phyloP scores from a whole-genome alignment of 306 rosid species.

The Elaeagnus macrophylla region DNA sequence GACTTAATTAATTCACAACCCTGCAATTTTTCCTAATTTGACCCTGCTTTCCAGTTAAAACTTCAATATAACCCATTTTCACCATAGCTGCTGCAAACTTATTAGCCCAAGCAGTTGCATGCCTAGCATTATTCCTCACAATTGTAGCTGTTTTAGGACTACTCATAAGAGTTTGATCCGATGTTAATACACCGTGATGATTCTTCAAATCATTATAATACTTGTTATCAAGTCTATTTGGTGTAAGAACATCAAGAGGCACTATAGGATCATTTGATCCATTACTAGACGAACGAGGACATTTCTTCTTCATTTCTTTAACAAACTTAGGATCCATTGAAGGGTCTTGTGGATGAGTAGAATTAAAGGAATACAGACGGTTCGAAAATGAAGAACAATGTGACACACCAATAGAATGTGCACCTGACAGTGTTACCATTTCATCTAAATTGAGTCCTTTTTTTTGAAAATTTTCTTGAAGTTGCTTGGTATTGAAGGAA shows the following conservation, averaged over 20 bases:
- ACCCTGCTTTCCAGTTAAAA: constrained; percentile 25
- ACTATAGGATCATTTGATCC: background rate
- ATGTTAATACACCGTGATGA: constrained; percentile 13
- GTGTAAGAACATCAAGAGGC: constrained; percentile 20
- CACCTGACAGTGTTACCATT: constrained; percentile 39
- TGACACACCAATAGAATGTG: constrained; percentile 36
- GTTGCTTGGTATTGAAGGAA: constrained; percentile 17
- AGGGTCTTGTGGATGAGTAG: constrained; percentile 31
- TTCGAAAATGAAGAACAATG: constrained; percentile 29
- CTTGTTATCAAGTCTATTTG: constrained; percentile 19
- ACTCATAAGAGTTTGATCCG: constrained; percentile 25
- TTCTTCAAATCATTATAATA: constrained; percentile 22
- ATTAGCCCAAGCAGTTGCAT: constrained; percentile 22
- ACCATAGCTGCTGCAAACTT: constrained; percentile 34
- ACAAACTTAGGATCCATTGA: constrained; percentile 30
- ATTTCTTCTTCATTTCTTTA: constrained; percentile 20
- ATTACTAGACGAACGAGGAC: constrained; percentile 8
- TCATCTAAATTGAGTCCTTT: constrained; percentile 26
- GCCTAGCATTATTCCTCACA: constrained; percentile 21
- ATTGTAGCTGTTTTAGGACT: constrained; percentile 14
- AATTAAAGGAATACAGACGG: constrained; percentile 21
- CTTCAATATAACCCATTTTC: constrained; percentile 30
- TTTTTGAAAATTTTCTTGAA: background rate
- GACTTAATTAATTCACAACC: constrained; percentile 17
- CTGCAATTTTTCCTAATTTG: constrained; percentile 28